Evolutionary conservation across 192 early-diverging fungal species (phyloP), one percentile per base, ranked within the genome.

Genomic region (Rhizoclosmatium sp.): DNA sequence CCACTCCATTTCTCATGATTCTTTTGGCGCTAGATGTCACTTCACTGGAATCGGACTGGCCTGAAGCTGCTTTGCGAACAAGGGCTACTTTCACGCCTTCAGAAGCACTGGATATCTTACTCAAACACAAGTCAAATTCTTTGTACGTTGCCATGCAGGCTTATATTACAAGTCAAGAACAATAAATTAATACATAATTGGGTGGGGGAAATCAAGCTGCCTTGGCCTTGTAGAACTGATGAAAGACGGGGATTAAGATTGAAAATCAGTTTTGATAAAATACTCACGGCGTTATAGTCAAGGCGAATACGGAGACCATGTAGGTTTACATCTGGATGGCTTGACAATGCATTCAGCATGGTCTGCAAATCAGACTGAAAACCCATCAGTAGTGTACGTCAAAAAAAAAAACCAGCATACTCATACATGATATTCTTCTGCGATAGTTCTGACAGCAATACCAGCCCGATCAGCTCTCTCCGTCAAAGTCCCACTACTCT

Each of bases 301-400:
- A 97, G 82, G 1, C 93, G 87, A 54, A 93, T 91, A 39, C 89
- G 90, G 65, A 96, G 84, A 69, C 91, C 92, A 68, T 92, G 83
- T 41, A 95, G 82, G 67, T 95, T 91, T 40, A 89, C 91, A 49
- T 93, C 92, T 4, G 91, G 85, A 74, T 92, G 88, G 48, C 86
- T 86, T 65, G 88, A 82, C 23, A 95, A 83, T 5, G 83, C 84
- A 4, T 84, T 81, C 82, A 93, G 76, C 4, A 93, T 59, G 23
- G 81, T 85, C 7, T 80, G 82, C 19, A 94, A 16, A 62, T 91
- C 71, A 9, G 84, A 66, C 82, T 89, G 65, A 41, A 77, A 85
- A 48, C 80, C 45, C 46, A 80, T 56, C 39, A 78, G 76, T 19
- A n/a, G n/a, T n/a, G n/a, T n/a, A n/a, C n/a, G n/a, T n/a, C n/a